A percentile compares a stretch with the other conserved stretches of the same genome.
Evolutionary conservation across 2,329 filamentous ascomycete genomes (phyloP).

Genomic region (Aspergillus brasiliensis): DNA sequence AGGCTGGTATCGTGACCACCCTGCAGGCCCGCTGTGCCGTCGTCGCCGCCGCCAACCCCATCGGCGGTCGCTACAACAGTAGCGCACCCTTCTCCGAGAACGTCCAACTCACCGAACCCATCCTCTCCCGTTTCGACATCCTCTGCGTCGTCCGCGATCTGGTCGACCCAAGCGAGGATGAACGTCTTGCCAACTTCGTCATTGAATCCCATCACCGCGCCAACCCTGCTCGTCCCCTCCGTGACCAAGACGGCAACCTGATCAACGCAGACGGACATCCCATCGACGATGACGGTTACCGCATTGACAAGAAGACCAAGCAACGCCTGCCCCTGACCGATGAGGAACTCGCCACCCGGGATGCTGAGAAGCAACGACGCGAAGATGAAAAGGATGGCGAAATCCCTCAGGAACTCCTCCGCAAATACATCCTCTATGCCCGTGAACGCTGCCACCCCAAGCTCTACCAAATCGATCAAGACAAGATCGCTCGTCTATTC

Average conservation of each 20-base stretch:
- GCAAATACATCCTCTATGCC: constrained; percentile 97
- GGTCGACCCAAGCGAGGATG: constrained; percentile 88
- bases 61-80: constrained; percentile 93
- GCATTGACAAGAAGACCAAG: constrained; percentile 49
- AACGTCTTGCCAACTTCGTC: constrained; percentile 90
- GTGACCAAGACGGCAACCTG: constrained; percentile 47
- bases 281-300: constrained; percentile 64
- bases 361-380: constrained; percentile 44
- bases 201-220: constrained; percentile 91
- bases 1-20: constrained; percentile 96
- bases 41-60: constrained; percentile 94
- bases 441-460: constrained; percentile 87
- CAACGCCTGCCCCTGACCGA: constrained; percentile 42
- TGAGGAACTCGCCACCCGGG: constrained; percentile 47
- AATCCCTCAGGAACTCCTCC: constrained; percentile 84
- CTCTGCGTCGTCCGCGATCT: constrained; percentile 94
- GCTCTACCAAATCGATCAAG: constrained; percentile 95
- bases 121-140: constrained; percentile 96
- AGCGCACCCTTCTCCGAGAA: constrained; percentile 96
- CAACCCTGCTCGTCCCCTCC: constrained; percentile 65
- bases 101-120: constrained; percentile 94
- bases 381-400: constrained; percentile 64
- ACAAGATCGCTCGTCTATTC: constrained; percentile 92
- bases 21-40: constrained; percentile 94
- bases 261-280: constrained; percentile 49